Conservation (phyloP, 225 moss, liverwort and hornwort species). For the Rhytidiadelphus loreus region DNA sequence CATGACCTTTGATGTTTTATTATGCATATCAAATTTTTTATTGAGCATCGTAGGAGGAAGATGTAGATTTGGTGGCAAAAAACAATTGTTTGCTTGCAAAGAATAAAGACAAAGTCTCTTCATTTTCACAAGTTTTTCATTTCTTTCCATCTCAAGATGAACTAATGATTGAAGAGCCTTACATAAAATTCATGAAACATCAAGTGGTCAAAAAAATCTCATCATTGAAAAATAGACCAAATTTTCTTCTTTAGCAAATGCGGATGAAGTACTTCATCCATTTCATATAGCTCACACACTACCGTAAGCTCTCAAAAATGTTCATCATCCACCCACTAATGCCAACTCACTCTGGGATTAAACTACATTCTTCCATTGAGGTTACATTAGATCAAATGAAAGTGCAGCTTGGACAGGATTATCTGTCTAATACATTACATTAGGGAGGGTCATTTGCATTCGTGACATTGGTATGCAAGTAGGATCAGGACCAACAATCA, state of each 20-base stretch:
- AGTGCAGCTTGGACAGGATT: background rate
- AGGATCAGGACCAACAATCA: too few relatives aligned
- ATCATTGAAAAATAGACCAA: background rate
- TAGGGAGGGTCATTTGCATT: too few relatives aligned
- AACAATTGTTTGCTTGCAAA: background rate
- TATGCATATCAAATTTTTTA: background rate
- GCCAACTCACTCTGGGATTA: rapidly evolving
- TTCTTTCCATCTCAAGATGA: background rate
- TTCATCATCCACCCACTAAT: background rate
- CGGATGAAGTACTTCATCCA: background rate
- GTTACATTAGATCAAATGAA: background rate
- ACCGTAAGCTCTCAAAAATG: background rate
- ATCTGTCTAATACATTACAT: too few relatives aligned
- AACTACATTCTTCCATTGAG: background rate
- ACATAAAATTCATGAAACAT: background rate
- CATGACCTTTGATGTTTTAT: background rate
- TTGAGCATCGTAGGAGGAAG: rapidly evolving
- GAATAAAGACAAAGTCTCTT: background rate
- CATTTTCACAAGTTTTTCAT: background rate
- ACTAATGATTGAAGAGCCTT: background rate
- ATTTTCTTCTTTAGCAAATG: background rate
- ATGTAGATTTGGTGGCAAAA: background rate
- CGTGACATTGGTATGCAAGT: too few relatives aligned
- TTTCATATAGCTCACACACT: background rate
- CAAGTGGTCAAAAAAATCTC: background rate